Percentiles rank a stretch among this genome's conserved stretches.
phyloP scores from a whole-genome alignment of 2,329 filamentous ascomycete species.

The Aspergillus tamarii region DNA sequence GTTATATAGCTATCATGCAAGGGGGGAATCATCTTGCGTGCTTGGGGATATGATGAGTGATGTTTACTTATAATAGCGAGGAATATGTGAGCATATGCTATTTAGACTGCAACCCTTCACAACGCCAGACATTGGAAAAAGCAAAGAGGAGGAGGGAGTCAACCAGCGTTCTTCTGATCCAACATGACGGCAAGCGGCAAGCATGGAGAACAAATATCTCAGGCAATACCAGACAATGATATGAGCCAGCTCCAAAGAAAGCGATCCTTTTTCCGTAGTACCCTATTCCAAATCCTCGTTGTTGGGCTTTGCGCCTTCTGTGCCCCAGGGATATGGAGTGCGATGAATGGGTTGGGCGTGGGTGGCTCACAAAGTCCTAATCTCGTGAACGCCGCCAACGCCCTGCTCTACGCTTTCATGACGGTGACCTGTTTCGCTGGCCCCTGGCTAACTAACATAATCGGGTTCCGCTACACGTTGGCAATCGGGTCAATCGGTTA shows the following conservation, averaged over 20 bases:
- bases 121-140: neutral
- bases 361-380: conserved; percentile 47
- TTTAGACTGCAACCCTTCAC: neutral
- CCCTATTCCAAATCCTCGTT: conserved; percentile 44
- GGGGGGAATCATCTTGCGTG: neutral
- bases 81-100: neutral
- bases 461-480: conserved; percentile 39
- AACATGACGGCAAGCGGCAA: neutral
- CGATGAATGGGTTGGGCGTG: conserved; percentile 48
- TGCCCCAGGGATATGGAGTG: conserved; percentile 49
- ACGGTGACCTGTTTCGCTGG: conserved; percentile 48
- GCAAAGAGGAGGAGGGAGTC: neutral
- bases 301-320: conserved; percentile 47
- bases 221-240: neutral
- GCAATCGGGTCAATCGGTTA: conserved; percentile 49
- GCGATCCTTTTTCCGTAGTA: conserved; percentile 15
- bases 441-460: conserved; percentile 28
- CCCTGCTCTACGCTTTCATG: conserved; percentile 51
- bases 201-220: neutral
- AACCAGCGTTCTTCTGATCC: neutral
- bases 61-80: neutral
- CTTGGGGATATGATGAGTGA: neutral
- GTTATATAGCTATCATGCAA: neutral
- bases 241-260: neutral
- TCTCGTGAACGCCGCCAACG: conserved; percentile 51